Evolutionary conservation across 163 green algal species (phyloP).

Genomic region (Volvox carteri): DNA sequence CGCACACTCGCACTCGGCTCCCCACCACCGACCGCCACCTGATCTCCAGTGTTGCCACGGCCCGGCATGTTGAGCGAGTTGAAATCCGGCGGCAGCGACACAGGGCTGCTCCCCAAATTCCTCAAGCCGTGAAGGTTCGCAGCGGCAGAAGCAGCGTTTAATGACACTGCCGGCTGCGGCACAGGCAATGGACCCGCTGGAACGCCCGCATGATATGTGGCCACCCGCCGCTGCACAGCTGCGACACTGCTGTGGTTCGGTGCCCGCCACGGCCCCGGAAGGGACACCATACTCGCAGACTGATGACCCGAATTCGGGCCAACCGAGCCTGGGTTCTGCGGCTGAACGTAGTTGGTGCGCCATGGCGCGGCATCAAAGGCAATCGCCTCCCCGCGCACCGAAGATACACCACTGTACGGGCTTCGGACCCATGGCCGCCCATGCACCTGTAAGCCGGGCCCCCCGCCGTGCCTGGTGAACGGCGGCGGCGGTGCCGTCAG

Average conservation of each 20-base stretch:
- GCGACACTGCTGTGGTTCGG: not conserved
- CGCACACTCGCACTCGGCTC: not conserved
- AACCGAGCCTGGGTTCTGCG: not conserved
- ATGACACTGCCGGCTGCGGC: not conserved
- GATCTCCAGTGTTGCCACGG: not conserved
- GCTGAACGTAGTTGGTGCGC: conserved; percentile 11
- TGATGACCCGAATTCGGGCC: not conserved
- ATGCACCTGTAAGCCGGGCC: not conserved
- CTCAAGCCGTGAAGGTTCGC: not conserved
- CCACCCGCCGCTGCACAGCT: not conserved
- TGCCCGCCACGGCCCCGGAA: not conserved
- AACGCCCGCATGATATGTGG: not conserved
- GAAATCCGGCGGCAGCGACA: not conserved
- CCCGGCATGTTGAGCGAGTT: not conserved
- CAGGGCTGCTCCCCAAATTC: not conserved
- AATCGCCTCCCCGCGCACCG: not conserved
- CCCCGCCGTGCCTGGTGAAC: not conserved
- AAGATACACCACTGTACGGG: not conserved
- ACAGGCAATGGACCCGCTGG: not conserved
- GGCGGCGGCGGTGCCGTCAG: not conserved
- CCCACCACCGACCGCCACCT: not conserved
- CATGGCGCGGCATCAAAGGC: not conserved
- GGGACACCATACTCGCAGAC: not conserved
- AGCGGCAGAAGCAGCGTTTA: not conserved
- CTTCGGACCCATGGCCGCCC: not conserved